Base-by-base conservation (phyloP, 345 rosid species). In the Trapa bicornis region DNA sequence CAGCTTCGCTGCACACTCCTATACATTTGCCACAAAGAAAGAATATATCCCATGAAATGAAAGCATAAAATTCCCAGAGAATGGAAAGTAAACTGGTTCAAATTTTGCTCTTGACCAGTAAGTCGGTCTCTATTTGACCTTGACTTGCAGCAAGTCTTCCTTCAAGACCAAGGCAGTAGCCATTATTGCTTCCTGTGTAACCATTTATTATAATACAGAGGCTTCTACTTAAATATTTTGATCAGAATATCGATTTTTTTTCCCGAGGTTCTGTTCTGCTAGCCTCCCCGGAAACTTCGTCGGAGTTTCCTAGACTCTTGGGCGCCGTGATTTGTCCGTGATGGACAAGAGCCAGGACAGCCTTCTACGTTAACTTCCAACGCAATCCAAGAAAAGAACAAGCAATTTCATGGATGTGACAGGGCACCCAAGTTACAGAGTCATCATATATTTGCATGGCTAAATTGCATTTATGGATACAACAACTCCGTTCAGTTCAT, bases 81-180 rank as follows among this genome's bases (percentile, higher is more conserved):
- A 22, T 22, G 29, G 29, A 22, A 22, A 22, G 29, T 22, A 22
- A 22, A 22, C 29, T 22, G 29, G 29, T 22, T 22, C 29, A 22
- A 22, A 22, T 22, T 22, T 22, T 22, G 29, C 29, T 22, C 29
- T 22, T 22, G 29, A 22, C 29, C 29, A 22, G 29, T 22, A 22
- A 22, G 29, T 22, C 29, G 29, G 7, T 22, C 33, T 22, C 10
- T 11, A 4, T 32, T 58, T 58, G 63, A 58, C 63, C 35, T 75
- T 78, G 81, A 78, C 81, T 72, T 78, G 74, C 72, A 68, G 74
- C 72, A 68, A 75, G 78, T 78, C 81, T 74, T 66, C 74, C 39
- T 41, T 60, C 5, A 45, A 57, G 76, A 78, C 72, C 72, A 16
- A 16, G 58, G 37, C 4, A 7, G 17, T 41, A 56, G 65, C 33